Evolutionary conservation across 2,329 filamentous ascomycete genomes (phyloP).

Genomic region (Fusarium sublunatum): DNA sequence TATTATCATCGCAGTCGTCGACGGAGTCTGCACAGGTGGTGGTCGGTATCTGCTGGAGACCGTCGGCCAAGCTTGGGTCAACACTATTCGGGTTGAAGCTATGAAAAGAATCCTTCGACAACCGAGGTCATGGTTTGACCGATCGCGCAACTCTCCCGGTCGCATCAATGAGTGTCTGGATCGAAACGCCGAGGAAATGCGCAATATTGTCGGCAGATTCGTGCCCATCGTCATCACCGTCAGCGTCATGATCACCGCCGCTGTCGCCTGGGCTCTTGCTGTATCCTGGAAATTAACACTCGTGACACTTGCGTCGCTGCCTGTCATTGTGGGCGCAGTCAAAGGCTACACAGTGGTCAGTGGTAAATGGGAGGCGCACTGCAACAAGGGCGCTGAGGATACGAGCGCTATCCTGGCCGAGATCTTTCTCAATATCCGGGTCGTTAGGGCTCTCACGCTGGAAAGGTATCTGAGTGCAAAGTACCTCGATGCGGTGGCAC

Average conservation of each 20-base stretch:
- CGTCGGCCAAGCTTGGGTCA: conserved; percentile 80
- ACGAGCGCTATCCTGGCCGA: conserved; percentile 73
- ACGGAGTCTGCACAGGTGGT: conserved; percentile 72
- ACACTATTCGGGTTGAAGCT: conserved; percentile 74
- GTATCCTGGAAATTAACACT: conserved; percentile 85
- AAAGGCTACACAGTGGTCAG: conserved; percentile 73
- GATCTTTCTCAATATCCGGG: conserved; percentile 80
- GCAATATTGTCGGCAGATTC: conserved; percentile 83
- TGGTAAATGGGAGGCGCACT: conserved; percentile 76
- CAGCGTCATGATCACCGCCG: conserved; percentile 72
- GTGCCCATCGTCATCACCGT: conserved; percentile 76
- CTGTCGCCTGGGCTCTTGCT: conserved; percentile 77
- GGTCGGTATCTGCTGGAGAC: conserved; percentile 79
- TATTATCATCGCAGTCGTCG: conserved; percentile 72
- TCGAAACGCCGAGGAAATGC: conserved; percentile 86
- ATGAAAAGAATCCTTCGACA: conserved; percentile 78
- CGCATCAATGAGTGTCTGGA: conserved; percentile 79
- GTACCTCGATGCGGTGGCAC: conserved; percentile 63
- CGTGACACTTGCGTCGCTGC: conserved; percentile 75
- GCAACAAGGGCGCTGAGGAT: conserved; percentile 70
- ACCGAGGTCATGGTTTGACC: conserved; percentile 81
- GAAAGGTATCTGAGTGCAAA: conserved; percentile 77
- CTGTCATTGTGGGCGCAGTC: conserved; percentile 74
- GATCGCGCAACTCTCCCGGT: conserved; percentile 70
- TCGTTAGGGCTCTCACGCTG: conserved; percentile 79